Evolutionary conservation across 1,139 yeast genomes (phyloP).

Genomic region (Cylindricascospora bacillispora): DNA sequence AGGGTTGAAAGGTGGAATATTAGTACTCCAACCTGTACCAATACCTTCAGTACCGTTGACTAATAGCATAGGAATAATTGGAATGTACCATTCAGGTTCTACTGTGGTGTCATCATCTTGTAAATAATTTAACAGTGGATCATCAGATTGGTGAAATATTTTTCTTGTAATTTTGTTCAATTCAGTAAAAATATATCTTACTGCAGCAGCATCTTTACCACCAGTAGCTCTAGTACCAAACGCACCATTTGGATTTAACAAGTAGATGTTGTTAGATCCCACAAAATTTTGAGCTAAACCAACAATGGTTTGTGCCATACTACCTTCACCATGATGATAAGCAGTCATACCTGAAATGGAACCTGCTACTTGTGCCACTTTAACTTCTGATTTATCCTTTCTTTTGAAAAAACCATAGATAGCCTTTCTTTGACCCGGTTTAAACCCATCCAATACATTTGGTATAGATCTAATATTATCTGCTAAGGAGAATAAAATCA

Average conservation of each 20-base stretch:
- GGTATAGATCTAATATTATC: constrained; percentile 96
- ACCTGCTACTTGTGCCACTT: constrained; percentile 87
- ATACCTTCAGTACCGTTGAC: constrained; percentile 98
- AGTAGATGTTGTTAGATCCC: constrained; percentile 81
- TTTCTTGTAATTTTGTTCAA: constrained; percentile 61
- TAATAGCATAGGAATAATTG: constrained; percentile 81
- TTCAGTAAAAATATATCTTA: constrained; percentile 92
- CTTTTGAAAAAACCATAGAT: constrained; percentile 79
- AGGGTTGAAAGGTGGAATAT: constrained; percentile 85
- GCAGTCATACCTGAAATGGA: constrained; percentile 83
- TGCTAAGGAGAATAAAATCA: constrained; percentile 91
- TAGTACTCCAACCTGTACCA: constrained; percentile 98
- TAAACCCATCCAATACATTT: constrained; percentile 84
- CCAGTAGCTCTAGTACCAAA: constrained; percentile 97
- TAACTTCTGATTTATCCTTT: constrained; percentile 64
- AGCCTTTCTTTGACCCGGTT: constrained; percentile 95
- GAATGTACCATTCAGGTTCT: constrained; percentile 94
- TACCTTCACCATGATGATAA: constrained; percentile 91
- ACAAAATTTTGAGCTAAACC: constrained; percentile 92
- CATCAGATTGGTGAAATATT: constrained; percentile 71
- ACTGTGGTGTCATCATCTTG: constrained; percentile 92
- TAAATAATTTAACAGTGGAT: constrained; percentile 62
- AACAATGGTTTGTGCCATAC: constrained; percentile 79
- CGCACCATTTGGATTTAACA: constrained; percentile 84
- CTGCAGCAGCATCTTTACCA: constrained; percentile 98